Base-by-base conservation (phyloP, 495 filamentous ascomycete genomes). In the Xylaria cubensis region DNA sequence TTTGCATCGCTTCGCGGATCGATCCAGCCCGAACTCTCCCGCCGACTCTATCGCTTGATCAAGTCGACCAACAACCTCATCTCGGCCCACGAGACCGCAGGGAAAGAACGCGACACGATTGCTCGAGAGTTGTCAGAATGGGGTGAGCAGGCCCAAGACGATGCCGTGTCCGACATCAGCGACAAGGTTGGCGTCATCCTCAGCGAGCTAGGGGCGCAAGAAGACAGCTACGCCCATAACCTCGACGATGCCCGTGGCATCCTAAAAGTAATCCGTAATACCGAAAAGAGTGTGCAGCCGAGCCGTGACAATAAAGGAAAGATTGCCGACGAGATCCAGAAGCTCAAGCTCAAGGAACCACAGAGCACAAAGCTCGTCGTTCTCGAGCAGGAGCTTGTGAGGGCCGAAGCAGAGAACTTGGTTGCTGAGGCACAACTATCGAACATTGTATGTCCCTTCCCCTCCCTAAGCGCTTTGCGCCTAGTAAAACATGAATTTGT, bases 401-500 rank as follows among this genome's bases (percentile, higher is more conserved):
- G 96, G 72, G 94, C 94, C 19, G 97, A 98, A 86, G 96, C 96
- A 7, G 94, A 98, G 86, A 94, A 92, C 72, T 80, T 98, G 68
- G 96, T 99, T 74, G 97, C 96, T 3, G 97, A 99, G 82, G 97
- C 97, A 26, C 96, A 99, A 83, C 85, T 99, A 83, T 95, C 92
- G 64, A 98, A 98, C 81, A 89, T 97, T 72, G 93, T 95, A 84
- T 24, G 89, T 80, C 26, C 15, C 26, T 13, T 36, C 0, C 32
- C 50, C 17, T 44, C 21, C 4, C 26, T n/a, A 32, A 32, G 24
- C 34, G 21, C 26, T 17, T 17, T 2, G 19, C 19, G 17, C 17
- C 36, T 44, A 9, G 19, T 10, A 29, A 17, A 58, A 34, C 13
- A 21, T n/a, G 19, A 64, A 44, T 32, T 10, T 72, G 53, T 70